Evolutionary conservation across 352 stramenopile genomes (phyloP), one percentile per base, ranked within the genome.

Genomic region (Aphanomyces stellatus): DNA sequence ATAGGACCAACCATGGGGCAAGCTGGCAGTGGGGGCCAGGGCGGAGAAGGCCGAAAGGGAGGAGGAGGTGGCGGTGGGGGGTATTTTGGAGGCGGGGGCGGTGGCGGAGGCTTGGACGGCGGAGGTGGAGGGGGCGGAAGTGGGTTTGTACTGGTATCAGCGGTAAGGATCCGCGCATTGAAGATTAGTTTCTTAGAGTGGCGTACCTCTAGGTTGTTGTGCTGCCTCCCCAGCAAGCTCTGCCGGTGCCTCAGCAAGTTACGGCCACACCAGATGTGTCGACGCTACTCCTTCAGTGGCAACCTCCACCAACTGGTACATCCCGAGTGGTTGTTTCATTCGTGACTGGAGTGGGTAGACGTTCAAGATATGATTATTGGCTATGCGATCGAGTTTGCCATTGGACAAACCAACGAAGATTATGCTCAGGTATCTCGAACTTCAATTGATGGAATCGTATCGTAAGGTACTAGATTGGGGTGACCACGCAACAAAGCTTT

Each of bases 31-130:
- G 81, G 87, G 3, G 87, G 87, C 2, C 78, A 80, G 22, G 87
- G 85, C 3, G 80, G 90, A 65, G 81, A 89, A 41, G 85, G 87
- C 1, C 85, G 87, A 57, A 80, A 91, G 63, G 82, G 71, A 13
- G 85, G 87, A n/a, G 87, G 87, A 4, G 87, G 87, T 4, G 87
- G 85, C 41, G 87, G 87, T 0, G 81, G 76, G 3, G 87, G 87
- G 0, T 91, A 76, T 53, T 93, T 78, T 64, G 87, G 87, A 6
- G 87, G 87, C 3, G 87, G 84, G 41, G 80, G 82, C 4, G 85
- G 85, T 28, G 82, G 85, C 0, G 65, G 79, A 31, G 85, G 85
- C 10, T 48, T 87, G 22, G 81, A 88, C 46, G 85, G 74, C 0
- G 77, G 73, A 22, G 82, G 85, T 0, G 85, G 85, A 0, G 85